These are phyloP conservation scores for Neurospora sp. DNA, from an alignment of 495 filamentous ascomycete genomes.

Conservation along the genomic window DNA sequence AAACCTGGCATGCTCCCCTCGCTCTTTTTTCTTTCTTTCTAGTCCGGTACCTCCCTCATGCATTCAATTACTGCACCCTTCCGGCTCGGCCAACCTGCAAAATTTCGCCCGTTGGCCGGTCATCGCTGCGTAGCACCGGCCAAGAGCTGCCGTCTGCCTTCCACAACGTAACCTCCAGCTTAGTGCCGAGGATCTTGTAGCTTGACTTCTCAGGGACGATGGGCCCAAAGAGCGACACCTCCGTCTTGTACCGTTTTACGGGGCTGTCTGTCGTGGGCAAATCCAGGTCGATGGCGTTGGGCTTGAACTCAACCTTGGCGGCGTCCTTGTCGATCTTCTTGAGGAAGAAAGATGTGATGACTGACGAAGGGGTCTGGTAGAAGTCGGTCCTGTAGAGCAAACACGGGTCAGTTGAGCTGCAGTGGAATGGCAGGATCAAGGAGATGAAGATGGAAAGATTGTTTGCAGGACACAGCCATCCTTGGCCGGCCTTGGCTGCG, in stretches of 20 bases:
- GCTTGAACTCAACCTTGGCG: conserved; percentile 58
- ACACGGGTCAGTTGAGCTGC: conserved; percentile 7
- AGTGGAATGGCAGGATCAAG: conserved; percentile 1
- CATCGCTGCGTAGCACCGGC: conserved; percentile 83
- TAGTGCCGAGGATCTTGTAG: conserved; percentile 88
- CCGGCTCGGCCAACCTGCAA: conserved; percentile 75
- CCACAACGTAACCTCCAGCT: conserved; percentile 75
- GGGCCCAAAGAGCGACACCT: conserved; percentile 62
- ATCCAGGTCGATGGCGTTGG: conserved; percentile 56
- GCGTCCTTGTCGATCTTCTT: conserved; percentile 89
- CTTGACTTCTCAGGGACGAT: conserved; percentile 65
- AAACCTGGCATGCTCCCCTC: background rate
- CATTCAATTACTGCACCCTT: conserved; percentile 37
- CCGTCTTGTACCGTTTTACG: conserved; percentile 64
- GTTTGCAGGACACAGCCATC: conserved; percentile 19
- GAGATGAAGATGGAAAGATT: conserved; percentile 8
- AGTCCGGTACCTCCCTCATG: background rate
- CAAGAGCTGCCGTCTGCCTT: conserved; percentile 80
- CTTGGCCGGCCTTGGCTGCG: conserved; percentile 23
- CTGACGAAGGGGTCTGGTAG: conserved; percentile 79
- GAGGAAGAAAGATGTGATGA: conserved; percentile 87
- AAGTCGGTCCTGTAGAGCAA: conserved; percentile 62
- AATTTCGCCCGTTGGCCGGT: conserved; percentile 66
- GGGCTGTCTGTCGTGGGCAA: conserved; percentile 68
- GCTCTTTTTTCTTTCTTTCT: conserved; percentile 3